A percentile compares a stretch with the other conserved stretches of the same genome.
Conservation (phyloP, 805 yeast genomes). For the Cyberlindnera bimundalis region DNA sequence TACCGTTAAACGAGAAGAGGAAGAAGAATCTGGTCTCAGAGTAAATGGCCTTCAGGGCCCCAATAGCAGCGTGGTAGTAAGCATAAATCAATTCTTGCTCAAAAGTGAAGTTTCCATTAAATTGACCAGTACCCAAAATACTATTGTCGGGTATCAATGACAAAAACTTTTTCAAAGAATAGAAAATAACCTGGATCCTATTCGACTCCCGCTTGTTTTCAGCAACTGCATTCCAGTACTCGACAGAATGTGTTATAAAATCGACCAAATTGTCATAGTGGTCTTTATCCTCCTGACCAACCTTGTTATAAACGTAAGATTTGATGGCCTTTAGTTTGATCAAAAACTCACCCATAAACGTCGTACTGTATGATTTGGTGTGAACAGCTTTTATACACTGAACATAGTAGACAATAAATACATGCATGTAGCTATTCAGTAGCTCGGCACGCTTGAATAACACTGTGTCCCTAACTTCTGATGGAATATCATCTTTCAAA, state of each 20-base stretch:
- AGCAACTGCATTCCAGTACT: slow-evolving; percentile 17
- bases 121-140: slow-evolving; percentile 9
- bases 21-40: slow-evolving; percentile 35
- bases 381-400: slow-evolving; percentile 34
- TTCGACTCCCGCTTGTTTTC: slow-evolving; percentile 15
- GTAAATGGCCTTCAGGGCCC: slow-evolving; percentile 33
- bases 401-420: slow-evolving; percentile 25
- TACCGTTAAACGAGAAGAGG: slow-evolving; percentile 34
- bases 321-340: slow-evolving; percentile 21
- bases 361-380: slow-evolving; percentile 30
- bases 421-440: slow-evolving; percentile 21
- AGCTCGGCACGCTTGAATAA: slow-evolving; percentile 21
- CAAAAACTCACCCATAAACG: slow-evolving; percentile 29
- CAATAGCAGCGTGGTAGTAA: slow-evolving; percentile 33
- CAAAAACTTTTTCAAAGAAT: slow-evolving; percentile 24
- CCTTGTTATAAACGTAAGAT: slow-evolving; percentile 17
- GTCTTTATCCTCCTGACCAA: slow-evolving; percentile 9
- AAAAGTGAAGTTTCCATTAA: slow-evolving; percentile 5
- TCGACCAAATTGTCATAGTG: slow-evolving; percentile 20
- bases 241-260: slow-evolving; percentile 11
- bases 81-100: slow-evolving; percentile 27
- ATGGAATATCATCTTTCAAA: slow-evolving; percentile 10
- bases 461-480: slow-evolving; percentile 10
- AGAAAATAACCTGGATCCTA: slow-evolving; percentile 25
- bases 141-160: slow-evolving; percentile 22